A percentile compares a stretch with the other conserved stretches of the same genome.
Conservation (phyloP, 1,284 basidiomycete genomes). For the Pseudozyma sp. region DNA sequence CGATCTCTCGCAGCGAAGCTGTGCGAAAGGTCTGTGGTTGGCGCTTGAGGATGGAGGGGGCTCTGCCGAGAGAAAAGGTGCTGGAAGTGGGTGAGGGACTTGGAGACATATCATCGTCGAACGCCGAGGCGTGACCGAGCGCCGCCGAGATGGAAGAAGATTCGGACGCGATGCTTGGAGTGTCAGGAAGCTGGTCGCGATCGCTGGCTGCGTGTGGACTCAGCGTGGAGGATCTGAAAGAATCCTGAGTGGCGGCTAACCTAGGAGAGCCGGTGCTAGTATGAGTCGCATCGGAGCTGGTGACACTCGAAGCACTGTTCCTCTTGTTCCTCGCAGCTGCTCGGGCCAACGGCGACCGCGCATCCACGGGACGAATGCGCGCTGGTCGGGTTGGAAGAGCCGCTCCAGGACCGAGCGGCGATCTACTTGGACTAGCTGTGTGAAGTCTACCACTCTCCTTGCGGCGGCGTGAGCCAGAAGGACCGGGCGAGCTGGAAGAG, state of each 20-base stretch:
- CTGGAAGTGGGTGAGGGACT: constrained; percentile 30
- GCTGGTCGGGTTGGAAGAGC: constrained; percentile 10
- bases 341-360: constrained; percentile 18
- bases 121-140: neutral
- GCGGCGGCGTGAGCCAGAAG: constrained; percentile 3
- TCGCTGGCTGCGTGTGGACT: neutral
- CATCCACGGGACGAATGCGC: constrained; percentile 21
- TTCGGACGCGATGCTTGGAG: constrained; percentile 32
- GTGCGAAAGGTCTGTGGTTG: constrained; percentile 51
- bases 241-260: neutral
- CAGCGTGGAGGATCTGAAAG: neutral
- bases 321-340: constrained; percentile 18
- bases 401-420: constrained; percentile 6
- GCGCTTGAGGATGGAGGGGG: constrained; percentile 58
- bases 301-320: constrained; percentile 24
- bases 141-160: constrained; percentile 22
- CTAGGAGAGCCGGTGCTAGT: neutral
- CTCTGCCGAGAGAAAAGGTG: constrained; percentile 30
- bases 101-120: constrained; percentile 5
- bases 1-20: constrained; percentile 32
- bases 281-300: constrained; percentile 1
- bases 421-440: constrained; percentile 32
- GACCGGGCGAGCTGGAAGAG: constrained; percentile 15
- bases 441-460: constrained; percentile 31
- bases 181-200: constrained; percentile 1